phyloP scores from a whole-genome alignment of 768 basidiomycete species.

The Russula emetica region DNA sequence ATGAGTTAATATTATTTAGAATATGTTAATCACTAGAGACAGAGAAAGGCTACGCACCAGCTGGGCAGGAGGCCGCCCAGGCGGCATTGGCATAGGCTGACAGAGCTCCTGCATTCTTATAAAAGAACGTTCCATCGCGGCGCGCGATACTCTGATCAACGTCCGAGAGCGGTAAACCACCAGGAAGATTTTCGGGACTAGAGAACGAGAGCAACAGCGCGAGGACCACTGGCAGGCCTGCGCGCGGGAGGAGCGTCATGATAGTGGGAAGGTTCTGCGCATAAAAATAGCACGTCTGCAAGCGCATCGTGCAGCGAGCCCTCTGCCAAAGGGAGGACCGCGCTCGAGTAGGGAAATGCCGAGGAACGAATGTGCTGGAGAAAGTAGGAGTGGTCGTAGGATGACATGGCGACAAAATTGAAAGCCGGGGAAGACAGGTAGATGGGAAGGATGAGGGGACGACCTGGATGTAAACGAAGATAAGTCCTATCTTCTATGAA shows the following conservation, averaged over 20 bases:
- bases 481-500: slow-evolving; percentile 1
- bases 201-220: slow-evolving; percentile 69
- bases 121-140: slow-evolving; percentile 76
- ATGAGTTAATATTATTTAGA: slow-evolving; percentile 39
- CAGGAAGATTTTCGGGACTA: slow-evolving; percentile 39
- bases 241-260: slow-evolving; percentile 73
- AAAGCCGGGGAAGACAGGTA: slow-evolving; percentile 61
- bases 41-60: slow-evolving; percentile 42
- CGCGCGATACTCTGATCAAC: slow-evolving; percentile 40
- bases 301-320: slow-evolving; percentile 47
- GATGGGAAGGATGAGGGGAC: slow-evolving; percentile 41
- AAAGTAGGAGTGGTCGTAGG: slow-evolving; percentile 81
- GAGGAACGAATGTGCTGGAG: slow-evolving; percentile 70
- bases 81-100: slow-evolving; percentile 79
- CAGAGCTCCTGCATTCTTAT: too few relatives aligned
- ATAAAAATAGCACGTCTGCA: slow-evolving; percentile 72
- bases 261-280: slow-evolving; percentile 83
- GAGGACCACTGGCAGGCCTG: slow-evolving; percentile 65
- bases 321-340: slow-evolving; percentile 19
- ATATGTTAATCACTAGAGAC: too few relatives aligned
- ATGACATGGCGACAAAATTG: slow-evolving; percentile 69
- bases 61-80: slow-evolving; percentile 69
- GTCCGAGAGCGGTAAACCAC: too few relatives aligned
- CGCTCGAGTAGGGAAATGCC: slow-evolving; percentile 51
- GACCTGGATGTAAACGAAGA: slow-evolving; percentile 45